These are phyloP conservation scores for Conoideocrella luteorostrata DNA, from an alignment of 2,329 filamentous ascomycete species.

Conservation along the genomic window DNA sequence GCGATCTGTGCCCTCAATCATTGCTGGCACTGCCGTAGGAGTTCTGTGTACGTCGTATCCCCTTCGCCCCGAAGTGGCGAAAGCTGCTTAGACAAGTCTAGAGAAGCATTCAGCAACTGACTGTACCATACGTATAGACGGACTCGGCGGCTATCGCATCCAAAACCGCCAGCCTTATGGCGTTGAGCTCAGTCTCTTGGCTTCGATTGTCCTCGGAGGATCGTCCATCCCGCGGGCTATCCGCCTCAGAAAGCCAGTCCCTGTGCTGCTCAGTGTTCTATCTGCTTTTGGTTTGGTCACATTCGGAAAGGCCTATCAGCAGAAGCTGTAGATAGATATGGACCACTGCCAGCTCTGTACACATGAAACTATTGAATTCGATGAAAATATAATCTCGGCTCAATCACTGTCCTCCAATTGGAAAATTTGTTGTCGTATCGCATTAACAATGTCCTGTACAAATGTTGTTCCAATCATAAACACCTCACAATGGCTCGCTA, in stretches of 20 bases:
- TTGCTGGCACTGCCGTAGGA: slow-evolving; percentile 79
- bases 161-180: slow-evolving; percentile 72
- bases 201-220: slow-evolving; percentile 77
- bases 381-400: neutral
- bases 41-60: slow-evolving; percentile 43
- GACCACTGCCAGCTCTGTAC: neutral
- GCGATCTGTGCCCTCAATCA: slow-evolving; percentile 78
- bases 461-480: too few relatives aligned
- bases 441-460: too few relatives aligned
- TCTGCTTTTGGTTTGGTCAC: slow-evolving; percentile 72
- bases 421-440: too few relatives aligned
- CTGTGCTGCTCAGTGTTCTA: slow-evolving; percentile 69
- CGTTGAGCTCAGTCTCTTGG: slow-evolving; percentile 80
- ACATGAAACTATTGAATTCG: neutral
- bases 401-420: too few relatives aligned
- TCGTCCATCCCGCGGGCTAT: slow-evolving; percentile 83
- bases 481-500: too few relatives aligned
- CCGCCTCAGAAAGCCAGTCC: slow-evolving; percentile 76
- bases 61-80: too few relatives aligned
- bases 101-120: neutral
- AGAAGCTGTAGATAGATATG: slow-evolving; percentile 26
- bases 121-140: slow-evolving; percentile 43
- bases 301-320: slow-evolving; percentile 65
- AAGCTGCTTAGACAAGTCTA: too few relatives aligned
- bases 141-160: slow-evolving; percentile 74